Conservation (phyloP, 1,139 yeast species). For the Casaregolazyma suthepensis region DNA sequence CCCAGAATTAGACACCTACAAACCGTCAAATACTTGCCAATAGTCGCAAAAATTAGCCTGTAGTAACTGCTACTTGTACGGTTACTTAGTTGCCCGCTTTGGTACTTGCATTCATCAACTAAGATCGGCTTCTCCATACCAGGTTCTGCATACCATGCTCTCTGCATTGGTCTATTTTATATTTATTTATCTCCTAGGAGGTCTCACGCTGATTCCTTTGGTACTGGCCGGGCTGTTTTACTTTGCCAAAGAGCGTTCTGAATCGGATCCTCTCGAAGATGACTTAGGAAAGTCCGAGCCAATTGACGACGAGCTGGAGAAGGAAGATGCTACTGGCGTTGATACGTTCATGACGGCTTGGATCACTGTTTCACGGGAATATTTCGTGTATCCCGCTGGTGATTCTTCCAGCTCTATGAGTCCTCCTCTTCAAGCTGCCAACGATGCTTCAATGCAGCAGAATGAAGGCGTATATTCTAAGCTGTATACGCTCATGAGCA, state of each 20-base stretch:
- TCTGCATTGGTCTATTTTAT: slow-evolving; percentile 22
- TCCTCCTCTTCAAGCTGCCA: slow-evolving; percentile 27
- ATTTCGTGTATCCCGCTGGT: slow-evolving; percentile 42
- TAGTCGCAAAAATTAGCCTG: not conserved
- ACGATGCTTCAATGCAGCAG: slow-evolving; percentile 32
- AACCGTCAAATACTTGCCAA: not conserved
- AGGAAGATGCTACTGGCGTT: slow-evolving; percentile 52
- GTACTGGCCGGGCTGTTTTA: slow-evolving; percentile 35
- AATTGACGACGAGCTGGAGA: slow-evolving; percentile 35
- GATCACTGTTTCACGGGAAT: slow-evolving; percentile 77
- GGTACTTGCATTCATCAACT: too few relatives aligned
- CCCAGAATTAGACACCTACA: not conserved
- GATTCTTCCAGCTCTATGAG: slow-evolving; percentile 26
- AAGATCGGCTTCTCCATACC: not conserved
- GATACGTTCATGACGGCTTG: slow-evolving; percentile 69
- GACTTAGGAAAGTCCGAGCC: slow-evolving; percentile 13
- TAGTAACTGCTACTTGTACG: not conserved
- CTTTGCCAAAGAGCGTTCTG: slow-evolving; percentile 17
- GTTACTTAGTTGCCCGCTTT: not conserved
- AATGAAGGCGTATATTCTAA: slow-evolving; percentile 55
- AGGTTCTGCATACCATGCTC: slow-evolving; percentile 1
- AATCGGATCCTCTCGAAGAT: slow-evolving; percentile 33
- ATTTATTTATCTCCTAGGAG: slow-evolving; percentile 59
- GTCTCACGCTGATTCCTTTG: slow-evolving; percentile 69
- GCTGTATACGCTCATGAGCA: slow-evolving; percentile 51